Evolutionary conservation across 208 protist genomes (phyloP), one percentile per base, ranked within the genome.

Genomic region (Leishmania tarentolae): DNA sequence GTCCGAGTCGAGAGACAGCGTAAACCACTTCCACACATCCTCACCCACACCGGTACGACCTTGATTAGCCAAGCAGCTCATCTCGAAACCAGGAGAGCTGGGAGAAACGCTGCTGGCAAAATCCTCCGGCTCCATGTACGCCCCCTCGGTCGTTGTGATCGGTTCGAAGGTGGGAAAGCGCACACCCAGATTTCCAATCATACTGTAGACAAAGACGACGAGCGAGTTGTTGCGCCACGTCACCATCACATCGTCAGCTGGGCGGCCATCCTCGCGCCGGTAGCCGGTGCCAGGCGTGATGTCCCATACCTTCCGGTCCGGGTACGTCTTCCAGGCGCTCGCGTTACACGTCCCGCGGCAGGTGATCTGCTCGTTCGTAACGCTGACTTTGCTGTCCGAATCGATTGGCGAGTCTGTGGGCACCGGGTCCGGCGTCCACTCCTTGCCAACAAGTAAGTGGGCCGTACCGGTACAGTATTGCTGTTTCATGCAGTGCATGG

Each of bases 151-250:
- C 84, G 82, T 82, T 9, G 72, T 76, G 76, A 97, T 65, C 19
- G 87, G 86, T 86, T 95, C 92, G 79, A 97, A 95, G 79, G 91
- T 97, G 3, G 93, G 93, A 83, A 95, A 97, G 76, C 93, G 91
- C 56, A 92, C 91, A 69, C 90, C 93, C 65, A 97, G 82, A 84
- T 93, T 95, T 50, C 93, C 91, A 79, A 97, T 94, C 47, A 92
- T 83, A 75, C 84, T 87, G 86, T 92, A 92, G 21, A 90, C 90
- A 47, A 82, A 82, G 74, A 97, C 82, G 61, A 95, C 86, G n/a
- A 97, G 83, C 53, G 90, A 85, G 69, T 87, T 90, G 80, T 92
- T 91, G 76, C 73, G 61, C 92, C 91, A 95, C 65, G 73, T 85
- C 15, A 93, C 90, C 9, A 83, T 70, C 66, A 97, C 79, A 66